Percentiles rank a stretch among this genome's conserved stretches.
Evolutionary conservation across 495 filamentous ascomycete species (phyloP).

Genomic region (Polyplosphaeria fusca): DNA sequence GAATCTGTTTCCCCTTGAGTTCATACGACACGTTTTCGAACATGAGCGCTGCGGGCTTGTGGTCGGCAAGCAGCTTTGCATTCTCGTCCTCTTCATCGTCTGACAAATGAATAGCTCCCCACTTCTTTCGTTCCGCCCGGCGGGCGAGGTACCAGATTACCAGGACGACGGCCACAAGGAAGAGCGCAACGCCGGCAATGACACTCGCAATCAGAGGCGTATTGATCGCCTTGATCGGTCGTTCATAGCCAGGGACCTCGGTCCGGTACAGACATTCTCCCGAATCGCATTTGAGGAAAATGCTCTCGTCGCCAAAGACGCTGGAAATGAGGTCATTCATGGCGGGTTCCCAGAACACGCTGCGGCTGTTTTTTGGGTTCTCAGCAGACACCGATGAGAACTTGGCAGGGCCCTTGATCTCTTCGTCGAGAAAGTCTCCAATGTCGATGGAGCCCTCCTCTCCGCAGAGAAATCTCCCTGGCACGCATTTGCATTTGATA

Average conservation of each 20-base stretch:
- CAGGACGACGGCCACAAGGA: slow-evolving; percentile 80
- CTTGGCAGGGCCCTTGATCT: slow-evolving; percentile 80
- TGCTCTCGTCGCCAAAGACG: slow-evolving; percentile 88
- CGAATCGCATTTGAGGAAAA: slow-evolving; percentile 73
- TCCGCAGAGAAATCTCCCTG: slow-evolving; percentile 89
- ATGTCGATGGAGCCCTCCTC: slow-evolving; percentile 88
- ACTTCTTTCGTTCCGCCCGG: slow-evolving; percentile 58
- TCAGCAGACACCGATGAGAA: slow-evolving; percentile 68
- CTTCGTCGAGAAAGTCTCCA: slow-evolving; percentile 73
- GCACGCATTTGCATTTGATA: slow-evolving; percentile 81
- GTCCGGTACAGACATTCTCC: slow-evolving; percentile 92
- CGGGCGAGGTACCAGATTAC: slow-evolving; percentile 85
- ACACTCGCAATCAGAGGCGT: slow-evolving; percentile 93
- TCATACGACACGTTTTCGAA: slow-evolving; percentile 86
- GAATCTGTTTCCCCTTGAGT: slow-evolving; percentile 82
- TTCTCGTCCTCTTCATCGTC: slow-evolving; percentile 90
- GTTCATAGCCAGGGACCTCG: slow-evolving; percentile 84
- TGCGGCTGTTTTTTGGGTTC: slow-evolving; percentile 58
- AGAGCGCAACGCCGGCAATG: slow-evolving; percentile 82
- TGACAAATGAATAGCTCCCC: slow-evolving; percentile 70
- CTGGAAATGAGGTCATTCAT: slow-evolving; percentile 85
- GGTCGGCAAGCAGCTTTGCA: slow-evolving; percentile 79
- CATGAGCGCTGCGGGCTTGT: slow-evolving; percentile 83
- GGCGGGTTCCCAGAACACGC: slow-evolving; percentile 80
- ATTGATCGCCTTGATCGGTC: slow-evolving; percentile 92